These are phyloP conservation scores for Alternaria tenuissima DNA, from an alignment of 2,329 filamentous ascomycete genomes.

Conservation along the genomic window DNA sequence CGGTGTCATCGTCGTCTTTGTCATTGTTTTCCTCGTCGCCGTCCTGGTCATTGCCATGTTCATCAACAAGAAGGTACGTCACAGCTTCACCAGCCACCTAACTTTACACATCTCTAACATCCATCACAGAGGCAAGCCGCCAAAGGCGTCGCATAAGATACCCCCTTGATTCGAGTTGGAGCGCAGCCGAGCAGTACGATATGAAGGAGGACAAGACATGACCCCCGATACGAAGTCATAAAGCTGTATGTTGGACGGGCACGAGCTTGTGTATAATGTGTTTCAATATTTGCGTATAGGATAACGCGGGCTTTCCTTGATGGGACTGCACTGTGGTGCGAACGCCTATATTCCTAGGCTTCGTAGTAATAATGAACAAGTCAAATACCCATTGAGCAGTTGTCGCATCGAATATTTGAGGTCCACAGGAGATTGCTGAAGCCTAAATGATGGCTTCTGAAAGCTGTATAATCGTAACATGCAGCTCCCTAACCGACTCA, in stretches of 20 bases:
- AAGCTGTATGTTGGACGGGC: conserved; percentile 7
- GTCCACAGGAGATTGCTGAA: background rate
- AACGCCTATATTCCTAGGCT: conserved; percentile 36
- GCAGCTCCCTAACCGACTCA: background rate
- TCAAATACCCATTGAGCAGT: conserved; percentile 18
- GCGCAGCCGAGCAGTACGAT: conserved; percentile 10
- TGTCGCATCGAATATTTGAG: background rate
- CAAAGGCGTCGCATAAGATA: conserved; percentile 24
- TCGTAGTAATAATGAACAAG: conserved; percentile 44
- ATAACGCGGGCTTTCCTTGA: conserved; percentile 24
- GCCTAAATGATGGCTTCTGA: too few species aligned
- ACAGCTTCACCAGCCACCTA: background rate
- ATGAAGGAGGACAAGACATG: conserved; percentile 12
- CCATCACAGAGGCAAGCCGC: conserved; percentile 22
- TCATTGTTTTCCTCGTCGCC: conserved; percentile 65
- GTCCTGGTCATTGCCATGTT: conserved; percentile 61
- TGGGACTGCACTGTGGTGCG: conserved; percentile 35
- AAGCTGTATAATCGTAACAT: accelerated
- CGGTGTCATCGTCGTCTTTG: conserved; percentile 70
- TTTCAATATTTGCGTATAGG: conserved; percentile 32
- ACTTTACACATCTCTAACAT: conserved; percentile 9
- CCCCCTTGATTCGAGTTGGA: conserved; percentile 18
- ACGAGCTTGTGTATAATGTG: conserved; percentile 39
- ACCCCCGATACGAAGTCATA: conserved; percentile 13
- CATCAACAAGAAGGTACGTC: conserved; percentile 55